A percentile compares a stretch with the other conserved stretches of the same genome.
Conservation (phyloP, 306 rosid genomes). For the Adenanthera pavonina region DNA sequence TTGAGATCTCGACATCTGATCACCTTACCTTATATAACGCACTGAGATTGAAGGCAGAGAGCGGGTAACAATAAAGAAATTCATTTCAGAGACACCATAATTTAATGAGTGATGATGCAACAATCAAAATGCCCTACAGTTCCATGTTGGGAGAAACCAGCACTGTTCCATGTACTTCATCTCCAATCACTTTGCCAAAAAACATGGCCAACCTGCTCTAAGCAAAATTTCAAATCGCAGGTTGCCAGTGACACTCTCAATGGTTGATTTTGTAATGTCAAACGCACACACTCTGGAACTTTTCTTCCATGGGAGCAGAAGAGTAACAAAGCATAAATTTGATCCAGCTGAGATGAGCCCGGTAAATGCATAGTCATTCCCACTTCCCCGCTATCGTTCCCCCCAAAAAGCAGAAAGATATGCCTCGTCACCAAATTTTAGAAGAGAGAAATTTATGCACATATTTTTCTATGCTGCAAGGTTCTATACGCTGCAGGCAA, state of each 20-base stretch:
- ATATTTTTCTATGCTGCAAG: conserved; percentile 31
- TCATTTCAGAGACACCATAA: not conserved
- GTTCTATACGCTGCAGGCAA: conserved; percentile 60
- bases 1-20: not conserved
- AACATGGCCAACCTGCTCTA: conserved; percentile 15
- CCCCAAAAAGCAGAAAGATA: not conserved
- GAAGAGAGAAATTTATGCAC: conserved; percentile 3
- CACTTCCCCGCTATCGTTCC: conserved; percentile 26
- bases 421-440: conserved; percentile 3
- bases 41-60: not conserved
- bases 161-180: conserved; percentile 20
- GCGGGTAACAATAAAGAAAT: not conserved
- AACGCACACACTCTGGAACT: conserved; percentile 19
- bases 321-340: conserved; percentile 24
- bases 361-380: conserved; percentile 18
- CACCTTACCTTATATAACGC: not conserved
- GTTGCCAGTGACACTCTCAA: conserved; percentile 16
- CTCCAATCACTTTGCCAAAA: conserved; percentile 4
- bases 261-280: not conserved
- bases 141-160: not conserved
- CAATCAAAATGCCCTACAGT: not conserved
- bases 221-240: conserved; percentile 13
- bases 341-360: conserved; percentile 25
- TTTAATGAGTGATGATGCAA: not conserved
- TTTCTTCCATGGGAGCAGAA: conserved; percentile 32